phyloP scores from a whole-genome alignment of 1,284 basidiomycete species.

The Puccinia horiana region DNA sequence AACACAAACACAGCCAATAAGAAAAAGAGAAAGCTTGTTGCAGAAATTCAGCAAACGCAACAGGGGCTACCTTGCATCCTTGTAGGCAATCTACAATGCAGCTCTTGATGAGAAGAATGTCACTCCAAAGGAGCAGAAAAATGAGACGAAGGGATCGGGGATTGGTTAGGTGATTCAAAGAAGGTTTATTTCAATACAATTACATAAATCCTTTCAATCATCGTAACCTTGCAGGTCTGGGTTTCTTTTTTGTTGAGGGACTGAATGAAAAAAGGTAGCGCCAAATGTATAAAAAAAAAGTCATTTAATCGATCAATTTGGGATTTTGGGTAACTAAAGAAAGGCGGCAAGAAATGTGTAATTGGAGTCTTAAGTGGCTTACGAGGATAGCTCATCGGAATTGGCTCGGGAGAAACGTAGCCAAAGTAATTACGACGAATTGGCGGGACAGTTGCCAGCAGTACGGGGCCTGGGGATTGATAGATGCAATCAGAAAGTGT shows the following conservation, averaged over 20 bases:
- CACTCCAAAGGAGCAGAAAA: background rate
- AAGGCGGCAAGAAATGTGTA: background rate
- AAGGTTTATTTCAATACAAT: background rate
- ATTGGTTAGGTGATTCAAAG: background rate
- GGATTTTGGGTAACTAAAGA: background rate
- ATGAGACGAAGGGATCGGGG: background rate
- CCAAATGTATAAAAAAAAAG: background rate
- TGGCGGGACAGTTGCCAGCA: constrained; percentile 32
- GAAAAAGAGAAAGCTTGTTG: too few relatives aligned
- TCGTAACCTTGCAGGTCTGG: constrained; percentile 21
- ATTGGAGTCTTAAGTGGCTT: background rate
- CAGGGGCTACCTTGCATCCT: too few relatives aligned
- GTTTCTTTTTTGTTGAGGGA: constrained; percentile 10
- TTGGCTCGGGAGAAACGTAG: constrained; percentile 37
- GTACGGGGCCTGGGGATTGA: constrained; percentile 24
- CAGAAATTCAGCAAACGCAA: too few relatives aligned
- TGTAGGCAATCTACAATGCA: too few relatives aligned
- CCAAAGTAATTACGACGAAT: constrained; percentile 41
- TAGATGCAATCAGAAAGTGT: background rate
- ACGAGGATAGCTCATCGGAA: constrained; percentile 42
- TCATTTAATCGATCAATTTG: background rate
- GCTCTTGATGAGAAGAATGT: too few relatives aligned
- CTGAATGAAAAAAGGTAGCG: background rate
- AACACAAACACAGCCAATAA: too few relatives aligned
- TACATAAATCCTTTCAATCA: constrained; percentile 8